Percentiles rank a stretch among this genome's conserved stretches.
Conservation (phyloP, 305 asterid genomes). For the Fraxinus ornus region DNA sequence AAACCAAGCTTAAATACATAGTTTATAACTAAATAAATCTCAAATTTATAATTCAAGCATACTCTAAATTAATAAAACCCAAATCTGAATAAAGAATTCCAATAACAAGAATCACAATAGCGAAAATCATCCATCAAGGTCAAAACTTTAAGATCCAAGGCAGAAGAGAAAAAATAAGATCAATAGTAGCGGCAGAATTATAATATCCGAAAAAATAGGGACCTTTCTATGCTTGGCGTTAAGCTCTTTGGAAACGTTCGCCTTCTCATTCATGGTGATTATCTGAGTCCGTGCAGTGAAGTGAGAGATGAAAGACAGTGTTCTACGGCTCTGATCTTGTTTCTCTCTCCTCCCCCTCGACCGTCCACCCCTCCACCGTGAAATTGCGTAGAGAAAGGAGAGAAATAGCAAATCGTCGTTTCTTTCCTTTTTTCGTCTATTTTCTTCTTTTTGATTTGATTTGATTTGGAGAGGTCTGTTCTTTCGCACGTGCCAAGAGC, state of each 20-base stretch:
- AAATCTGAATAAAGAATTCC: background rate
- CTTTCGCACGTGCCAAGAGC: constrained; percentile 15
- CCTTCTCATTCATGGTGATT: constrained; percentile 86
- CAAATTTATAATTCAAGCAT: constrained; percentile 15
- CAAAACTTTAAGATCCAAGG: constrained; percentile 7
- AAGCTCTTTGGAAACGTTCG: constrained; percentile 95
- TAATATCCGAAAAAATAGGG: constrained; percentile 16
- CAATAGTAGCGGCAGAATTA: background rate
- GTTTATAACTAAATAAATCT: constrained; percentile 21
- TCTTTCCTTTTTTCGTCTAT: background rate
- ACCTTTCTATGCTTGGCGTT: constrained; percentile 96
- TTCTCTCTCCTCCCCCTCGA: constrained; percentile 46
- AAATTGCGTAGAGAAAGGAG: constrained; percentile 19
- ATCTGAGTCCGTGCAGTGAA: constrained; percentile 15
- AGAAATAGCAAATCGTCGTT: constrained; percentile 33
- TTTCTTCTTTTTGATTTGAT: background rate
- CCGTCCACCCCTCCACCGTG: constrained; percentile 41
- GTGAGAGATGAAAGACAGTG: constrained; percentile 26
- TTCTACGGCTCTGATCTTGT: constrained; percentile 33
- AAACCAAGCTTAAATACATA: background rate
- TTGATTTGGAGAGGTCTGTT: no score
- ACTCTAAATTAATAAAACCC: constrained; percentile 1
- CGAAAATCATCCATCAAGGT: constrained; percentile 17
- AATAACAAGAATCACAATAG: constrained; percentile 4
- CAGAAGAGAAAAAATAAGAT: constrained; percentile 18